These are phyloP conservation scores for Corymbia maculata DNA, from an alignment of 345 rosid species.

Conservation along the genomic window DNA sequence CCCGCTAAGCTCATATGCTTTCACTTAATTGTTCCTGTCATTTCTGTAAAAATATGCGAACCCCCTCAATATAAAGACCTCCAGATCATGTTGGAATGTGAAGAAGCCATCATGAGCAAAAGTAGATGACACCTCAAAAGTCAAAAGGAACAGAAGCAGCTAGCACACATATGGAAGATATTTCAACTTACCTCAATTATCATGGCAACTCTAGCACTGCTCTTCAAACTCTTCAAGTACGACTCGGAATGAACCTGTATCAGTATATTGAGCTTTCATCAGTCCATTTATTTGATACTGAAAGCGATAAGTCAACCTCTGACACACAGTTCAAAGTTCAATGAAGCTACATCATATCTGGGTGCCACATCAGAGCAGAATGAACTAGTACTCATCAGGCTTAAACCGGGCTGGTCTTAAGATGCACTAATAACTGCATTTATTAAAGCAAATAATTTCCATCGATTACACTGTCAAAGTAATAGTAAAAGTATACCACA, in stretches of 20 bases:
- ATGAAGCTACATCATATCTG: background rate
- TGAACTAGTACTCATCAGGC: background rate
- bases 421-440: background rate
- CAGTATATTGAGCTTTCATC: background rate
- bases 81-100: background rate
- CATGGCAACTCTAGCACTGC: conserved; percentile 64
- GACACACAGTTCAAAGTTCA: background rate
- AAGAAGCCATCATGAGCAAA: background rate
- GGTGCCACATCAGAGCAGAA: background rate
- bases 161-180: background rate
- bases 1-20: background rate
- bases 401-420: background rate
- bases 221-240: conserved; percentile 71
- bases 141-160: background rate
- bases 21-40: background rate
- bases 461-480: background rate
- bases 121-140: background rate
- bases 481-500: background rate
- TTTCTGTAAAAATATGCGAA: background rate
- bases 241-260: conserved; percentile 69
- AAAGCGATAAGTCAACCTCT: background rate
- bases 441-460: background rate
- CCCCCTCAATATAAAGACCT: background rate
- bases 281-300: background rate
- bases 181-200: conserved; percentile 59